These are phyloP conservation scores for Chlamydomonas sp. DNA, from an alignment of 139 green algal genomes.

Conservation along the genomic window DNA sequence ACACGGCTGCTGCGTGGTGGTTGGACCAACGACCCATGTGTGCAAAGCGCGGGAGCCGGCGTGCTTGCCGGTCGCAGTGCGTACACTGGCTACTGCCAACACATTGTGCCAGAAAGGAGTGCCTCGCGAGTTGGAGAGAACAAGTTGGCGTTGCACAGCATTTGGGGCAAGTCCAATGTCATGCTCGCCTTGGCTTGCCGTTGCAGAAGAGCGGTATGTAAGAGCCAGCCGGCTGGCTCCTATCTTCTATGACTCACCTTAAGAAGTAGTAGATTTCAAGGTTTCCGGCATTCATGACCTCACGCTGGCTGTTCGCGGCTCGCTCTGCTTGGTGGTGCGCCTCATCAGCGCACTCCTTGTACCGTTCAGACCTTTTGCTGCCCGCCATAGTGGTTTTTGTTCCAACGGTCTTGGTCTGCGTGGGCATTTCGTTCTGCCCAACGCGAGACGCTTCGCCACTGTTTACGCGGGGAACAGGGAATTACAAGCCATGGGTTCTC, in stretches of 20 bases:
- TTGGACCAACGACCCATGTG: no score
- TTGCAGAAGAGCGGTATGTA: neutral
- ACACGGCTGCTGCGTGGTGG: no score
- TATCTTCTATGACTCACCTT: neutral
- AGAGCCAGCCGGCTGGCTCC: no score
- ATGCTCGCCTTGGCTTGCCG: neutral
- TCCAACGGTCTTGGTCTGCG: no score
- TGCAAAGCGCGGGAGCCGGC: no score
- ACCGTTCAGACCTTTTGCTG: neutral
- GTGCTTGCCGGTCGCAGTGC: neutral
- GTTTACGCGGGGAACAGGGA: no score
- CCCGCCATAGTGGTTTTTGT: no score
- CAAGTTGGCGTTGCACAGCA: neutral
- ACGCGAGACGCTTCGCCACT: no score
- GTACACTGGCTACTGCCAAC: neutral
- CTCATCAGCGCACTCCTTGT: neutral
- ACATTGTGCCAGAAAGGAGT: neutral
- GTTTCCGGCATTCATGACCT: neutral
- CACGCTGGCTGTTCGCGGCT: neutral
- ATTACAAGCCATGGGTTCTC: no score
- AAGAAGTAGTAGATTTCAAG: slow-evolving; percentile 25
- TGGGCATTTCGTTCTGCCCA: no score
- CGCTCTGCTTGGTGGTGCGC: slow-evolving; percentile 5
- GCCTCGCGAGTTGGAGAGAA: neutral
- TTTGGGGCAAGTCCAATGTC: neutral